Evolutionary conservation across 768 basidiomycete genomes (phyloP).

Genomic region (Pluteus cervinus): DNA sequence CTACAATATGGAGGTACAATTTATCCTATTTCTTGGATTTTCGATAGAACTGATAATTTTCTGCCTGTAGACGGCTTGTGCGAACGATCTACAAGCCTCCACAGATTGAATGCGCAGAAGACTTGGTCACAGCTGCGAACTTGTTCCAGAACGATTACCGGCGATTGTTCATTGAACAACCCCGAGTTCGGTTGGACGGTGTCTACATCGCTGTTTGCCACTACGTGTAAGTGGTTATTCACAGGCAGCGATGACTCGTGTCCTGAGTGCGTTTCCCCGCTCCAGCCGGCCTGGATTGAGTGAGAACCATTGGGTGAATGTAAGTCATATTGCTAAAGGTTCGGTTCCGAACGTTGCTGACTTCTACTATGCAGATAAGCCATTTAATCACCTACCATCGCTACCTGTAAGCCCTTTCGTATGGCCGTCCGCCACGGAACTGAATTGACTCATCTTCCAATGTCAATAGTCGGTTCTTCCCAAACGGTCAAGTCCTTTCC

Average conservation of each 20-base stretch:
- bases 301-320: conserved; percentile 86
- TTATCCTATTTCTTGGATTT: conserved; percentile 1
- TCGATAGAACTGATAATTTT: conserved; percentile 1
- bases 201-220: conserved; percentile 91
- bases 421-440: not conserved
- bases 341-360: conserved; percentile 8
- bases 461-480: conserved; percentile 68
- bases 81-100: conserved; percentile 65
- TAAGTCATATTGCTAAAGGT: conserved; percentile 30
- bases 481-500: conserved; percentile 81
- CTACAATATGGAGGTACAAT: conserved; percentile 69
- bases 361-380: conserved; percentile 42
- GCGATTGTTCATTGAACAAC: conserved; percentile 76
- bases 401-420: conserved; percentile 56
- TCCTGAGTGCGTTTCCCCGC: conserved; percentile 4
- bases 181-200: conserved; percentile 79
- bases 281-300: conserved; percentile 66
- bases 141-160: conserved; percentile 63
- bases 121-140: conserved; percentile 42
- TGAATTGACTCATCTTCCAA: conserved; percentile 1
- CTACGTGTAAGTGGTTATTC: conserved; percentile 52
- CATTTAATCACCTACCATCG: conserved; percentile 92
- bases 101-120: conserved; percentile 53
- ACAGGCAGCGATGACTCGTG: not conserved
- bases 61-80: conserved; percentile 53